These are phyloP conservation scores for Knoxdaviesia capensis DNA, from an alignment of 2,329 filamentous ascomycete genomes.

Conservation along the genomic window DNA sequence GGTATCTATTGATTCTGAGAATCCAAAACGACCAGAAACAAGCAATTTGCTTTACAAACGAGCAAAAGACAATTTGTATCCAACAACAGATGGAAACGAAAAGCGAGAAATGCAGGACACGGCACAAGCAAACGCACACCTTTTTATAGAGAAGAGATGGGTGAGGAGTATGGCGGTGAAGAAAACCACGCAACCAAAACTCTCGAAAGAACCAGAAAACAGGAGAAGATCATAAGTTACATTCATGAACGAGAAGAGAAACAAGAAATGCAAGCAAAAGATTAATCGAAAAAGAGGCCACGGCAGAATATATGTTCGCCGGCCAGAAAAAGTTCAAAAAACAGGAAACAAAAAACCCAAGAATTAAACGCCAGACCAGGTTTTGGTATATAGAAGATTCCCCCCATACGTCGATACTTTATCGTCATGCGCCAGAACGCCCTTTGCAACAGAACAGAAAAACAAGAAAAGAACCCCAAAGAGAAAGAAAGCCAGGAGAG, in stretches of 20 bases:
- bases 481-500: not conserved
- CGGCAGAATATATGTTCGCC: not conserved
- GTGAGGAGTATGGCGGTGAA: too few species aligned
- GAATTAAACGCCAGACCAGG: too few species aligned
- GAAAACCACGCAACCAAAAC: too few species aligned
- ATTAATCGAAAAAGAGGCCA: not conserved
- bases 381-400: not conserved
- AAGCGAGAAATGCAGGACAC: too few species aligned
- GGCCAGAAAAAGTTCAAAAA: not conserved
- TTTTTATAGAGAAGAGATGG: too few species aligned
- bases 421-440: not conserved
- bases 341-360: not conserved
- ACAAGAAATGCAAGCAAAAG: not conserved
- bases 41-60: too few species aligned
- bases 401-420: not conserved
- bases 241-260: not conserved
- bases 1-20: too few species aligned
- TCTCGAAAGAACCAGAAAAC: too few species aligned
- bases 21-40: too few species aligned
- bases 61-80: too few species aligned
- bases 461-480: not conserved
- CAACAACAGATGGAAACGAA: too few species aligned
- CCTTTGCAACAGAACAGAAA: not conserved
- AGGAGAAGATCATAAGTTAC: not conserved
- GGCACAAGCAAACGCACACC: too few species aligned